phyloP scores from a whole-genome alignment of 2,329 filamentous ascomycete species.

The Diaporthe australafricana region DNA sequence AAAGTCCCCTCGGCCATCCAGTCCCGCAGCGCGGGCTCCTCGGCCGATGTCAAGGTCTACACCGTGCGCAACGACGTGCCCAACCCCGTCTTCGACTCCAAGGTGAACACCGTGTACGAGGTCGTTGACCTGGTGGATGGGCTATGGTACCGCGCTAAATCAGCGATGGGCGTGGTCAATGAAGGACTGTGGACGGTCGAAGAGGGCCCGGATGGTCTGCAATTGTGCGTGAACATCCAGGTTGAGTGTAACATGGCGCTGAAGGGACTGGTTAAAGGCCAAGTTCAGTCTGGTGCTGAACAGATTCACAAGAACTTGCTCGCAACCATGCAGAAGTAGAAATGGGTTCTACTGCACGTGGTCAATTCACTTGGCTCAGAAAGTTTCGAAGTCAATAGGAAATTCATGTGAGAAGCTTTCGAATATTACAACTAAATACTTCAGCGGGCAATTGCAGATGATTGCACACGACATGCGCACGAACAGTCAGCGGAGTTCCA shows the following conservation, averaged over 20 bases:
- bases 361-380: too few species aligned
- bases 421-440: too few species aligned
- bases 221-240: not conserved
- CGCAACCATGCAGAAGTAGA: not conserved
- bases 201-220: not conserved
- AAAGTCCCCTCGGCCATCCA: constrained; percentile 1
- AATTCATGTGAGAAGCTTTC: too few species aligned
- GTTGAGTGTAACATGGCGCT: constrained; percentile 12
- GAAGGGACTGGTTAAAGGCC: constrained; percentile 10
- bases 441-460: too few species aligned
- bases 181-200: constrained; percentile 7
- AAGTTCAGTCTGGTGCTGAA: not conserved
- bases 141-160: constrained; percentile 6
- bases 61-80: constrained; percentile 19
- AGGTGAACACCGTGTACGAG: constrained; percentile 7
- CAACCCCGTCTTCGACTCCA: constrained; percentile 24
- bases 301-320: constrained; percentile 3
- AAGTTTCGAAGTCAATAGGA: too few species aligned
- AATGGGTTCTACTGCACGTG: not conserved
- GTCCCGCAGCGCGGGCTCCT: not conserved
- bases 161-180: constrained; percentile 13
- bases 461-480: too few species aligned
- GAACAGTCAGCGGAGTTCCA: not conserved
- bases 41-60: not conserved
- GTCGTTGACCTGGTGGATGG: constrained; percentile 10